Evolutionary conservation across 106 monocot genomes (phyloP), one percentile per base, ranked within the genome.

Genomic region (Allium fistulosum): DNA sequence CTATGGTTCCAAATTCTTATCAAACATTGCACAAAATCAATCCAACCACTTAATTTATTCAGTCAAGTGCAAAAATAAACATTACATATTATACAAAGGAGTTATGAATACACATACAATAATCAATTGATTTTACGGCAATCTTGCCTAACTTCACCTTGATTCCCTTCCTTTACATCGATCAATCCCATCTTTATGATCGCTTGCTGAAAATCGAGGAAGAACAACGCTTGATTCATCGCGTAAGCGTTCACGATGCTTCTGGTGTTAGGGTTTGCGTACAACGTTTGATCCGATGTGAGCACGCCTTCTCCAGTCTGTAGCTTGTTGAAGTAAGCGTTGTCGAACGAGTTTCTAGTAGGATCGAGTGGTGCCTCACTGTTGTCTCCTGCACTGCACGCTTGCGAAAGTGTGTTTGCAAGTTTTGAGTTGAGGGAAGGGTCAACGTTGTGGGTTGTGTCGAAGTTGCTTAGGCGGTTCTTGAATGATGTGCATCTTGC

Each of bases 171-270:
- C 64, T 94, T 90, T 12, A 88, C 82, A 53, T 81, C 87, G 49
- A 90, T 61, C 61, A 73, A n/a, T 2, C 94, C 90, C 90, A 94
- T 94, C 71, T 79, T 94, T 45, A 87, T 46, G 78, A 94, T 87
- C 0, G 90, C 90, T 63, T 74, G 73, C 18, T 74, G 75, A 66
- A 94, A 94, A 49, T 85, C 80, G 2, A 80, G 64, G 70, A 83
- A 90, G 72, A 90, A 94, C 68, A 49, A 65, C 0, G 80, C 90
- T 47, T 79, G 80, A 58, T 90, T 90, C 80, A 73, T 72, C 9
- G 90, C 80, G 62, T 83, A 90, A 0, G 17, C 46, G 17, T 79
- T 72, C n/a, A 94, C 94, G 3, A 88, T 10, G 8, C 22, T 46
- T 26, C 65, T 26, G 46, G 87, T 94, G 26, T 72, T 67, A 6